Conservation (phyloP, 2,329 filamentous ascomycete genomes). For the Colletotrichum ledebouriae region DNA sequence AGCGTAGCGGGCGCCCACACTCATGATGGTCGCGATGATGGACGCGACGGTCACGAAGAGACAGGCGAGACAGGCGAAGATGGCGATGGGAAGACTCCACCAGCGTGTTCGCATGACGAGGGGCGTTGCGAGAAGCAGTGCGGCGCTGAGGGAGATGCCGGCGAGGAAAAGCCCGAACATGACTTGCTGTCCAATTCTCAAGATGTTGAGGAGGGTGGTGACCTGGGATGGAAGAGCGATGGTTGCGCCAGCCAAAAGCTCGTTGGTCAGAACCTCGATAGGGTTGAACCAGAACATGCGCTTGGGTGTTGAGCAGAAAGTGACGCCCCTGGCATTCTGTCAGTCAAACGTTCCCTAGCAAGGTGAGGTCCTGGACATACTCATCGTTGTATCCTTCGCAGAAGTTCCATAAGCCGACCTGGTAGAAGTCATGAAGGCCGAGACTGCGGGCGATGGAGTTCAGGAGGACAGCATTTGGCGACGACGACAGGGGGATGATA, state of each 20-base stretch:
- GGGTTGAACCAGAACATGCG: conserved; percentile 93
- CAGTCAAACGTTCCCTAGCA: conserved; percentile 52
- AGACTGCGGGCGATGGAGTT: conserved; percentile 90
- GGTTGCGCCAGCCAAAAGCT: conserved; percentile 84
- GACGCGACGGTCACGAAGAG: conserved; percentile 78
- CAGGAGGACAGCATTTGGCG: conserved; percentile 77
- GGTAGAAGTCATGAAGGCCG: conserved; percentile 94
- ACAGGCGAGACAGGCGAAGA: conserved; percentile 76
- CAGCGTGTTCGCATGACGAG: conserved; percentile 67
- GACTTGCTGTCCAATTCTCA: conserved; percentile 80
- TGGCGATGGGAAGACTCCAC: conserved; percentile 75
- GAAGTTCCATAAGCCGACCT: conserved; percentile 91
- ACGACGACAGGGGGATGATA: conserved; percentile 83
- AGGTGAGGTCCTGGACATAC: conserved; percentile 50
- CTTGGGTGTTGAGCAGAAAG: conserved; percentile 78
- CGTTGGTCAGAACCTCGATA: conserved; percentile 81
- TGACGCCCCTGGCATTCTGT: conserved; percentile 73
- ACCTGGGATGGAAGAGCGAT: conserved; percentile 85
- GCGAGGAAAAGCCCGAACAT: conserved; percentile 93
- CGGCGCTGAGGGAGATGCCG: conserved; percentile 76
- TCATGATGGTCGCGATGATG: conserved; percentile 85
- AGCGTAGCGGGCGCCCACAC: conserved; percentile 83
- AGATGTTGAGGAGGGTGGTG: conserved; percentile 78
- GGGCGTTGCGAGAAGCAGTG: conserved; percentile 77
- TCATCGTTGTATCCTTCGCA: conserved; percentile 86